Base-by-base conservation (phyloP, 176 grass and related monocot genomes). In the Thinopyrum elongatum region DNA sequence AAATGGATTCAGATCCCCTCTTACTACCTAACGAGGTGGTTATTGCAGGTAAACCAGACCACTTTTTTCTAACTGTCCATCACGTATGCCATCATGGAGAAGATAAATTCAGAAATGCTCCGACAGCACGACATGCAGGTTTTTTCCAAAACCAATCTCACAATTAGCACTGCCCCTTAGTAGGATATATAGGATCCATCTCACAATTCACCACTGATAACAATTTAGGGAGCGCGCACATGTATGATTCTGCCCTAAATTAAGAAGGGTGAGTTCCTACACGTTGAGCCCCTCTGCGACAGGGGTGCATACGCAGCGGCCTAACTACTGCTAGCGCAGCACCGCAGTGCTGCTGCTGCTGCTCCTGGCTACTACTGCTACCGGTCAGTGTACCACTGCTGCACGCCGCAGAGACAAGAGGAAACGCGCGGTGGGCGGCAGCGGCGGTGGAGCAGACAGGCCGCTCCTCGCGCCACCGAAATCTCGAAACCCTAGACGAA, bases 401-500 rank as follows among this genome's bases (percentile, higher is more conserved):
- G 69, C 33, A 6, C 14, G 36, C 49, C 49, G n/a, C 81, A 49
- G 79, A 77, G 62, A 67, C 38, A 44, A 74, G 76, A 31, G 1
- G 23, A 53, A 57, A 39, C 57, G 39, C 13, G 33, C 38, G 30
- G 60, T 41, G 38, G 42, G 7, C 39, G 65, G 23, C 22, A 85
- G 62, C 25, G n/a, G 10, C 63, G 23, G 31, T 27, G 57, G 58
- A 74, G 28, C 42, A 55, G 26, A 10, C 16, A 42, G 51, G 17
- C 25, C 21, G 23, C 23, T 49, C 27, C 62, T 44, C 14, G 5
- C 39, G 49, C 10, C 2, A 6, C 53, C 6, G 51, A 72, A 73
- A 85, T 53, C 59, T 64, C 21, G 21, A 79, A 90, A 83, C 80
- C 84, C 88, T 86, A 83, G 74, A 26, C 6, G 14, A 62, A 58